Percentiles rank a stretch among this genome's conserved stretches.
Conservation (phyloP, 2,329 filamentous ascomycete genomes). For the Fusarium protoensiforme region DNA sequence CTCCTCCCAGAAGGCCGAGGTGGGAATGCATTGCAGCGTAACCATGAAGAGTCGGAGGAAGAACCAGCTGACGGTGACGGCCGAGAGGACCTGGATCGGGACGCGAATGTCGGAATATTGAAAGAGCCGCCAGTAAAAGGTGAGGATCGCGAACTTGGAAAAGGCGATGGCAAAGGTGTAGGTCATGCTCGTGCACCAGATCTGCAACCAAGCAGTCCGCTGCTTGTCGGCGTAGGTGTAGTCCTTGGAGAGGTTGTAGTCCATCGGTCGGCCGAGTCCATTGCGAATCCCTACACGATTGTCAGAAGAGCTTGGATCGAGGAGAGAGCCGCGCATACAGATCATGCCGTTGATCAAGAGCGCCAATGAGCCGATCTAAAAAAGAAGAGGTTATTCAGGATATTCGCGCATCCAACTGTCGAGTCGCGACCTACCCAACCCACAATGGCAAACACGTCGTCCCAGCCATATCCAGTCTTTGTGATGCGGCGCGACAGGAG, state of each 20-base stretch:
- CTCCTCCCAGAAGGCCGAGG: conserved; percentile 48
- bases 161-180: conserved; percentile 44
- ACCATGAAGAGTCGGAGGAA: conserved; percentile 45
- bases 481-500: conserved; percentile 36
- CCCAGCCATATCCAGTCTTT: conserved; percentile 36
- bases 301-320: neutral
- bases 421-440: conserved; percentile 30
- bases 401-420: neutral
- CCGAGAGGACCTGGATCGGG: conserved; percentile 43
- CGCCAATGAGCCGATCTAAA: conserved; percentile 31
- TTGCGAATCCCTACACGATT: conserved; percentile 11
- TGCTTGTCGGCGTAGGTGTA: conserved; percentile 23
- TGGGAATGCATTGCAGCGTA: conserved; percentile 48
- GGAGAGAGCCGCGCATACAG: conserved; percentile 9
- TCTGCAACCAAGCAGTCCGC: conserved; percentile 31
- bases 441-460: conserved; percentile 33
- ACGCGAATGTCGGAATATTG: conserved; percentile 41
- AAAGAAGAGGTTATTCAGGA: neutral
- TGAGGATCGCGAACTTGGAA: conserved; percentile 44
- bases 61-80: conserved; percentile 40
- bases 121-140: conserved; percentile 47
- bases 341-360: conserved; percentile 29
- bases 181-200: conserved; percentile 43
- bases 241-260: conserved; percentile 21
- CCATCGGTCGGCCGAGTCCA: conserved; percentile 32